phyloP scores from a whole-genome alignment of 2,329 filamentous ascomycete genomes.

The Spiromastix sp. region DNA sequence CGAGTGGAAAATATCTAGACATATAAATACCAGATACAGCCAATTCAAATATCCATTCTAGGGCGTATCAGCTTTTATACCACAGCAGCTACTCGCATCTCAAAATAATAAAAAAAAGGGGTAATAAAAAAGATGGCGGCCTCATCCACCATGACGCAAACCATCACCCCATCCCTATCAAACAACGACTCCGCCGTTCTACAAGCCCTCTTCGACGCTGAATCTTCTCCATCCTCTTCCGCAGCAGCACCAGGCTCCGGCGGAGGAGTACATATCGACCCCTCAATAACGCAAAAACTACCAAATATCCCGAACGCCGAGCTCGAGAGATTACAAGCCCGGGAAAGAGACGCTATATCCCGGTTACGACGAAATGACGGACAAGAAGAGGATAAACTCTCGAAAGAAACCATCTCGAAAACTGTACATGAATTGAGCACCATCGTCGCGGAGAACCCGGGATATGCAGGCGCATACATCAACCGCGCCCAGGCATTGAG shows the following conservation, averaged over 20 bases:
- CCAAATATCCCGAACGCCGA: conserved; percentile 28
- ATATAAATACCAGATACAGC: no score
- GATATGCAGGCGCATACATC: conserved; percentile 44
- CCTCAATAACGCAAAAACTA: conserved; percentile 27
- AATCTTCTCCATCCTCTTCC: conserved; percentile 25
- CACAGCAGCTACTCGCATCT: no score
- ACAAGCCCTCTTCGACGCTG: conserved; percentile 37
- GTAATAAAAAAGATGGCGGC: no score
- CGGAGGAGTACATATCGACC: conserved; percentile 25
- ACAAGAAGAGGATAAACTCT: conserved; percentile 11
- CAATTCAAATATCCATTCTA: no score
- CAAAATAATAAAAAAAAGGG: no score
- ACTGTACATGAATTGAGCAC: conserved; percentile 30
- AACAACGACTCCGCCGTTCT: conserved; percentile 37
- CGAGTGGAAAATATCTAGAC: no score
- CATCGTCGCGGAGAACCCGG: conserved; percentile 34
- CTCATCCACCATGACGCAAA: conserved; percentile 15
- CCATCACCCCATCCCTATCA: conserved; percentile 22
- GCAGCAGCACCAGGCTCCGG: conserved; percentile 13
- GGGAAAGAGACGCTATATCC: conserved; percentile 31
- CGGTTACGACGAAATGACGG: conserved; percentile 15
- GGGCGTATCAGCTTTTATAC: no score
- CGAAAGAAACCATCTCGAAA: conserved; percentile 17
- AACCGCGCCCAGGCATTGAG: conserved; percentile 45
- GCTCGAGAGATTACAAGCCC: conserved; percentile 28